Percentiles rank a stretch among this genome's conserved stretches.
Conservation (phyloP, 768 basidiomycete species). For the Tylopilus balloui region DNA sequence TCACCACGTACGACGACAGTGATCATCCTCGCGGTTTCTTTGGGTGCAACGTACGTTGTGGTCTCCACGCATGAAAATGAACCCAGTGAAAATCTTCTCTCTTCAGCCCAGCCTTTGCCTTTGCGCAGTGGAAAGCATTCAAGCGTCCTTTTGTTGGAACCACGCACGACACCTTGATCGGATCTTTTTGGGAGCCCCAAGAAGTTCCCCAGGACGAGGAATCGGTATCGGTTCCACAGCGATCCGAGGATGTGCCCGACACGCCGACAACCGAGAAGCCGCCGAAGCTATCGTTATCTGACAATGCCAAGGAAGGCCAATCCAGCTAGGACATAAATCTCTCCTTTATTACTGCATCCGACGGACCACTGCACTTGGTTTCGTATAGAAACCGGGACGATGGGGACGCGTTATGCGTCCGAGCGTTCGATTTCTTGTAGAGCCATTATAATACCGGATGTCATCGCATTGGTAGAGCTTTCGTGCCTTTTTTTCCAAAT, state of each 20-base stretch:
- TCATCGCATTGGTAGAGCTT: no score
- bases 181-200: conserved; percentile 26
- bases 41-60: conserved; percentile 50
- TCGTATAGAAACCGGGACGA: conserved; percentile 6
- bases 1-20: conserved; percentile 46
- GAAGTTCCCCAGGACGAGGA: conserved; percentile 23
- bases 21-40: conserved; percentile 48
- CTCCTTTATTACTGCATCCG: conserved; percentile 4
- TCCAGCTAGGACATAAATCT: conserved; percentile 3
- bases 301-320: conserved; percentile 5
- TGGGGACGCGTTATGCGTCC: conserved; percentile 9
- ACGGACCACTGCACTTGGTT: conserved; percentile 1
- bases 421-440: conserved; percentile 8
- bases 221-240: conserved; percentile 8
- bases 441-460: conserved; percentile 18
- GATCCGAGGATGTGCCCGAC: conserved; percentile 11
- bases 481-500: conserved; percentile 9
- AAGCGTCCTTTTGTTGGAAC: conserved; percentile 43
- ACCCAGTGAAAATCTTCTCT: neutral
- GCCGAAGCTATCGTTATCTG: conserved; percentile 1
- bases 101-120: conserved; percentile 48
- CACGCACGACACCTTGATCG: conserved; percentile 17
- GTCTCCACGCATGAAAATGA: neutral
- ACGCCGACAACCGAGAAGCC: conserved; percentile 21
- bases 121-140: conserved; percentile 51